A percentile compares a stretch with the other conserved stretches of the same genome.
These are phyloP conservation scores for Dactylonectria macrodidyma DNA, from an alignment of 2,329 filamentous ascomycete species.

Conservation along the genomic window DNA sequence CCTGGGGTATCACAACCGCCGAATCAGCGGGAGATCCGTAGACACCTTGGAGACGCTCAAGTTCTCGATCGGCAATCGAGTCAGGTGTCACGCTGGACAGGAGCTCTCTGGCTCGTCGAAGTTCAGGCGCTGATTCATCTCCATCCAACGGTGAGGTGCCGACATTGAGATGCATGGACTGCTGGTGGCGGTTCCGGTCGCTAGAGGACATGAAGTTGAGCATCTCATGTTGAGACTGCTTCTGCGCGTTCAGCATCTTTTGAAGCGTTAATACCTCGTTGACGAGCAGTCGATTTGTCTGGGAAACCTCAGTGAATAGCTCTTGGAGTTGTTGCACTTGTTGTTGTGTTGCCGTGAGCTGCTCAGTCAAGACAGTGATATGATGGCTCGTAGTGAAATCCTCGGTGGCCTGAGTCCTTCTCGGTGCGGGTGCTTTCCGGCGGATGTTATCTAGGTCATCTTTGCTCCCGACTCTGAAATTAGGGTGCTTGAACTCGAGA, in stretches of 20 bases:
- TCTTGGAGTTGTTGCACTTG: slow-evolving; percentile 92
- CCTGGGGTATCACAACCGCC: slow-evolving; percentile 58
- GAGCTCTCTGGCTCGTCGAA: slow-evolving; percentile 71
- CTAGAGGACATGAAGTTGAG: slow-evolving; percentile 67
- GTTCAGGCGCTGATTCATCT: slow-evolving; percentile 67
- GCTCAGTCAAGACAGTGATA: slow-evolving; percentile 89
- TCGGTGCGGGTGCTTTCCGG: slow-evolving; percentile 91
- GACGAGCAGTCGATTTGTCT: slow-evolving; percentile 73
- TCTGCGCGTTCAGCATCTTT: slow-evolving; percentile 72
- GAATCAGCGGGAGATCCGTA: slow-evolving; percentile 70
- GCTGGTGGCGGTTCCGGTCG: slow-evolving; percentile 55
- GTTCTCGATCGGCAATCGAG: slow-evolving; percentile 66
- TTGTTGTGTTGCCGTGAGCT: slow-evolving; percentile 90
- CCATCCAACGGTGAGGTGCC: slow-evolving; percentile 58
- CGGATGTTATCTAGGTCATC: slow-evolving; percentile 97
- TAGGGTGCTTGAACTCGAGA: slow-evolving; percentile 93
- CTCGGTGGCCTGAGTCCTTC: slow-evolving; percentile 77
- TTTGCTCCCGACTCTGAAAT: slow-evolving; percentile 96
- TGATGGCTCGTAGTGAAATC: slow-evolving; percentile 89
- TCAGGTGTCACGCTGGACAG: slow-evolving; percentile 68
- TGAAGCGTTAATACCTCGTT: slow-evolving; percentile 74
- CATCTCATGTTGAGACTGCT: slow-evolving; percentile 71
- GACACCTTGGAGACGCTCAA: slow-evolving; percentile 69
- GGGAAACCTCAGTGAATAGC: slow-evolving; percentile 82
- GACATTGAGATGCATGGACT: slow-evolving; percentile 53